phyloP scores from a whole-genome alignment of 1,284 basidiomycete genomes.

The Wolfiporia cocos region DNA sequence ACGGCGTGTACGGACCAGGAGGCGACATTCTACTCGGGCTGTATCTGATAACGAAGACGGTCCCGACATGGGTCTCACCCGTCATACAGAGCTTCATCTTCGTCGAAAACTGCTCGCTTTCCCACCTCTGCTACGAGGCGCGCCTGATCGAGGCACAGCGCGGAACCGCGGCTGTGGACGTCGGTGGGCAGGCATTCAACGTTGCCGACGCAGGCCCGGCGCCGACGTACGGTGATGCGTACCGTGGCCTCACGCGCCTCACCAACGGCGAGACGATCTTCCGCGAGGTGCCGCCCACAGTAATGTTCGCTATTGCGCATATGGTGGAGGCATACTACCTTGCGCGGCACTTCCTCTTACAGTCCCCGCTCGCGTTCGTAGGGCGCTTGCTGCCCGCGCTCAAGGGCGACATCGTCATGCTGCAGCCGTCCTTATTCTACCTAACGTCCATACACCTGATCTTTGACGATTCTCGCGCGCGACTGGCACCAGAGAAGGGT shows the following conservation, averaged over 20 bases:
- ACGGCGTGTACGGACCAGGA: slow-evolving; percentile 67
- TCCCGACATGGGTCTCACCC: slow-evolving; percentile 55
- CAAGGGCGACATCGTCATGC: slow-evolving; percentile 48
- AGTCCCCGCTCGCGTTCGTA: slow-evolving; percentile 27
- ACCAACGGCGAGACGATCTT: slow-evolving; percentile 40
- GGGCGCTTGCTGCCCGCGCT: slow-evolving; percentile 40
- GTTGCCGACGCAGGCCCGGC: slow-evolving; percentile 59
- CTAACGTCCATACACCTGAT: slow-evolving; percentile 60
- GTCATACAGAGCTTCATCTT: slow-evolving; percentile 60
- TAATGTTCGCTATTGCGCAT: slow-evolving; percentile 48
- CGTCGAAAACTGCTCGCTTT: slow-evolving; percentile 67
- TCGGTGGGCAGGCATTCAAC: slow-evolving; percentile 64
- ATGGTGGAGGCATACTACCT: slow-evolving; percentile 52
- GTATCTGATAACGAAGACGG: slow-evolving; percentile 50
- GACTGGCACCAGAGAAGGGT: slow-evolving; percentile 47
- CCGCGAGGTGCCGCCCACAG: slow-evolving; percentile 44
- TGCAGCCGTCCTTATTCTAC: slow-evolving; percentile 64
- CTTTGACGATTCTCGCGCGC: slow-evolving; percentile 66
- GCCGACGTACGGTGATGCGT: slow-evolving; percentile 55
- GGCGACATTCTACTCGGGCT: slow-evolving; percentile 63
- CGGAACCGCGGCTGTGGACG: slow-evolving; percentile 46
- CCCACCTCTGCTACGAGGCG: slow-evolving; percentile 66
- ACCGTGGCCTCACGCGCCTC: slow-evolving; percentile 30
- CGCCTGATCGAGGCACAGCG: slow-evolving; percentile 45
- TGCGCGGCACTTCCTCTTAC: slow-evolving; percentile 31